Conservation (phyloP, 1,284 basidiomycete genomes). For the Polyporus tsugae region DNA sequence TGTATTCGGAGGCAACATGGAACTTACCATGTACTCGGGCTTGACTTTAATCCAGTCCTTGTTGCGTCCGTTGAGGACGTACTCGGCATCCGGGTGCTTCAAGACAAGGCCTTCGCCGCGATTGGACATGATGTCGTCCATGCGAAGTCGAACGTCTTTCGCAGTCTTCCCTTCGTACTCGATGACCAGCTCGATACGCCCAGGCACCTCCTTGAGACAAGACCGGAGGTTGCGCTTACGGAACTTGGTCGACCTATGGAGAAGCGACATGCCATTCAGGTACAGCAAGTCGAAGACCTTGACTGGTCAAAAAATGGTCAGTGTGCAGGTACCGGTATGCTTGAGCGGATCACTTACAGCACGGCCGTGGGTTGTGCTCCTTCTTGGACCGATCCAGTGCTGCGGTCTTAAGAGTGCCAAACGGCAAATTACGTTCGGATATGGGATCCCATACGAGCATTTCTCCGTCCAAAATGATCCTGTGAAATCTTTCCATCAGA, state of each 20-base stretch:
- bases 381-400: slow-evolving; percentile 79
- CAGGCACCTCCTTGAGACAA: slow-evolving; percentile 71
- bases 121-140: slow-evolving; percentile 84
- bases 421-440: slow-evolving; percentile 85
- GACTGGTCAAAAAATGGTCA: slow-evolving; percentile 56
- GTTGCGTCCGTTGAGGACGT: slow-evolving; percentile 85
- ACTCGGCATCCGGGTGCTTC: slow-evolving; percentile 84
- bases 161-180: slow-evolving; percentile 79
- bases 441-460: slow-evolving; percentile 97
- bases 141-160: slow-evolving; percentile 79
- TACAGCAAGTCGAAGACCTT: slow-evolving; percentile 94
- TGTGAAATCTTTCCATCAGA: slow-evolving; percentile 40
- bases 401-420: slow-evolving; percentile 91
- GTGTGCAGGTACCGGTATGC: not conserved
- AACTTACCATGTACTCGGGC: slow-evolving; percentile 89
- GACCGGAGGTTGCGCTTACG: slow-evolving; percentile 75
- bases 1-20: slow-evolving; percentile 7
- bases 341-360: slow-evolving; percentile 67
- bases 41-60: slow-evolving; percentile 96
- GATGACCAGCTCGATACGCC: slow-evolving; percentile 80
- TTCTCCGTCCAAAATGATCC: slow-evolving; percentile 93
- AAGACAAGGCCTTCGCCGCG: slow-evolving; percentile 93
- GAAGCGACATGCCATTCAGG: slow-evolving; percentile 78
- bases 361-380: slow-evolving; percentile 81
- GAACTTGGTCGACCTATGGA: slow-evolving; percentile 67